A percentile compares a stretch with the other conserved stretches of the same genome.
These are phyloP conservation scores for Clonostachys sp. DNA, from an alignment of 2,329 filamentous ascomycete genomes.

Conservation along the genomic window DNA sequence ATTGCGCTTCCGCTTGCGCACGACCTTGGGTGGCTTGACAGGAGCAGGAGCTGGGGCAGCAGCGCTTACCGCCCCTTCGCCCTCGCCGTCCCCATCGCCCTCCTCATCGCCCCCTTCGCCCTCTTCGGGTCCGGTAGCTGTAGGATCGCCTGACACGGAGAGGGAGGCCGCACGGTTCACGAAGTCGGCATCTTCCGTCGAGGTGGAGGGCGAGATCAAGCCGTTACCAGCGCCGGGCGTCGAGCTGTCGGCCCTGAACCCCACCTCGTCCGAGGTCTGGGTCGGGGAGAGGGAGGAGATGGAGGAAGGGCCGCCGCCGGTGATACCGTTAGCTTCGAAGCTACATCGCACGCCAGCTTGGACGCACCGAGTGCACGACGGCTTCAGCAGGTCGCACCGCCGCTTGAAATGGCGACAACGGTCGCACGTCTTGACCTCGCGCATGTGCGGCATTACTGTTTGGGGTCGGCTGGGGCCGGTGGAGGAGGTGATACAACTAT, in stretches of 20 bases:
- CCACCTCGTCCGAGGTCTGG: neutral
- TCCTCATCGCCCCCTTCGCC: neutral
- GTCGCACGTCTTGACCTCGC: slow-evolving; percentile 27
- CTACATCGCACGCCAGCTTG: slow-evolving; percentile 24
- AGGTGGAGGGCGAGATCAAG: slow-evolving; percentile 19
- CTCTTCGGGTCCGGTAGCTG: neutral
- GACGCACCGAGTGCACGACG: slow-evolving; percentile 24
- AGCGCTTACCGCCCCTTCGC: neutral
- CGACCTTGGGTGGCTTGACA: slow-evolving; percentile 4
- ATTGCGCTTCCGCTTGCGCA: slow-evolving; percentile 27
- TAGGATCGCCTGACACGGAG: neutral
- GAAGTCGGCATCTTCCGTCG: slow-evolving; percentile 12
- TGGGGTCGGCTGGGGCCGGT: too few species aligned
- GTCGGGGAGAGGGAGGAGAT: neutral
- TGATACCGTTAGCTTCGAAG: slow-evolving; percentile 6
- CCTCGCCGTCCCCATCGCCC: neutral
- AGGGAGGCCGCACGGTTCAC: slow-evolving; percentile 6
- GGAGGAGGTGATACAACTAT: too few species aligned
- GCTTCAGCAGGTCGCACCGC: slow-evolving; percentile 25
- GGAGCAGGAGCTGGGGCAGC: neutral
- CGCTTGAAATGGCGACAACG: slow-evolving; percentile 28
- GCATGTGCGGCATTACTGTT: slow-evolving; percentile 5
- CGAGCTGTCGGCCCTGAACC: neutral
- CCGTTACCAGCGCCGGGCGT: slow-evolving; percentile 9
- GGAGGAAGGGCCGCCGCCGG: neutral